Percentiles rank a stretch among this genome's conserved stretches.
phyloP scores from a whole-genome alignment of 192 early-diverging fungal species.

The Backusella macrospora region DNA sequence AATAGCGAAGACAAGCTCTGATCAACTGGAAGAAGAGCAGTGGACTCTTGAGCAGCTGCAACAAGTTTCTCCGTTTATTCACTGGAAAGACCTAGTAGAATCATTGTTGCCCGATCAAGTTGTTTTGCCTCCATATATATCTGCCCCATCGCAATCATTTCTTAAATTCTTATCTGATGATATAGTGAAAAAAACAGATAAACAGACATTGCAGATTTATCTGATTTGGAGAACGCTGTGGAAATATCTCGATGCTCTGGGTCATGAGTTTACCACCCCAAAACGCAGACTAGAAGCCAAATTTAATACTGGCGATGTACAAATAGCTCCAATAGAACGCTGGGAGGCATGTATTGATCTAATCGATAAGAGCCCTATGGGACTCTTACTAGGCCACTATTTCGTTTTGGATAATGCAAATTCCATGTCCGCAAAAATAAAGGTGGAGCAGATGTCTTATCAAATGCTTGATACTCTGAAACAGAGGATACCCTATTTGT shows the following conservation, averaged over 20 bases:
- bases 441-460: constrained; percentile 11
- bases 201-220: constrained; percentile 49
- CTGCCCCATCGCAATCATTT: background rate
- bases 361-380: constrained; percentile 37
- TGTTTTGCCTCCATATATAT: constrained; percentile 13
- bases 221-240: constrained; percentile 54
- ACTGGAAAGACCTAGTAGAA: constrained; percentile 17
- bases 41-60: constrained; percentile 20
- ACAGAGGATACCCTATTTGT: constrained; percentile 2
- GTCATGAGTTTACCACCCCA: constrained; percentile 43
- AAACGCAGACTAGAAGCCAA: constrained; percentile 36
- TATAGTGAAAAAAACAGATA: constrained; percentile 42
- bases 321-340: constrained; percentile 41
- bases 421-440: constrained; percentile 9
- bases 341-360: constrained; percentile 43
- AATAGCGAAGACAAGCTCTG: constrained; percentile 41
- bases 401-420: constrained; percentile 36
- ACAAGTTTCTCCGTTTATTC: background rate
- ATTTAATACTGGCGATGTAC: constrained; percentile 43
- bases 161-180: constrained; percentile 13
- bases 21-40: background rate
- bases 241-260: constrained; percentile 37
- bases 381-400: constrained; percentile 46
- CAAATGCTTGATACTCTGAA: background rate
- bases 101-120: constrained; percentile 3